Percentiles rank a stretch among this genome's conserved stretches.
Conservation (phyloP, 108 stramenopile genomes). For the Fistulifera solaris region DNA sequence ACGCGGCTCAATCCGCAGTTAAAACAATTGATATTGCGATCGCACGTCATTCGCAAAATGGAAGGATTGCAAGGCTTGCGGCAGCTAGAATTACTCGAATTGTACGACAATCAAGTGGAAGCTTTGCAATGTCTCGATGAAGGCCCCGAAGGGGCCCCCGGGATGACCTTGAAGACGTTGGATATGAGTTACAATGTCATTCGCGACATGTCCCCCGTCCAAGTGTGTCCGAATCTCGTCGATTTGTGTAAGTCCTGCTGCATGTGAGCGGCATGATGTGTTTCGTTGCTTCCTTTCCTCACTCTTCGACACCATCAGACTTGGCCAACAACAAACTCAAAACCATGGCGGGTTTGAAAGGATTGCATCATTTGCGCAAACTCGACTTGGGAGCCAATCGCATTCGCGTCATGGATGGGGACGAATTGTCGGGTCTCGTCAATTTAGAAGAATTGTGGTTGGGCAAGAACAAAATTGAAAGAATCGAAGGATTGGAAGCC, state of each 20-base stretch:
- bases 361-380: conserved; percentile 65
- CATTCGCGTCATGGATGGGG: conserved; percentile 73
- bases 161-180: conserved; percentile 42
- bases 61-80: conserved; percentile 51
- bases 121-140: conserved; percentile 38
- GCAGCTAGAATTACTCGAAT: conserved; percentile 72
- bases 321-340: conserved; percentile 97
- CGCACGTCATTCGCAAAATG: conserved; percentile 72
- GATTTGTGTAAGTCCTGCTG: conserved; percentile 60
- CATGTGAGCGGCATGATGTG: background rate
- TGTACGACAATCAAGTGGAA: conserved; percentile 93
- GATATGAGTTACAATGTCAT: conserved; percentile 92
- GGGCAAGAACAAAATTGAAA: conserved; percentile 87
- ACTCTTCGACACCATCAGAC: conserved; percentile 20
- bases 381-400: conserved; percentile 94
- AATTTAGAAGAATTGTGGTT: conserved; percentile 84
- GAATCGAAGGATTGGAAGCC: conserved; percentile 62
- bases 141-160: conserved; percentile 28
- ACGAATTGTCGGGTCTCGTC: conserved; percentile 53
- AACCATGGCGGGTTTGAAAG: conserved; percentile 66
- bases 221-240: conserved; percentile 50
- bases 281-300: background rate
- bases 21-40: conserved; percentile 50
- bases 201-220: conserved; percentile 73
- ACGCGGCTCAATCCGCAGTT: conserved; percentile 21